A percentile compares a stretch with the other conserved stretches of the same genome.
These are phyloP conservation scores for Tricholoma hemisulphureum DNA, from an alignment of 768 basidiomycete species.

Conservation along the genomic window DNA sequence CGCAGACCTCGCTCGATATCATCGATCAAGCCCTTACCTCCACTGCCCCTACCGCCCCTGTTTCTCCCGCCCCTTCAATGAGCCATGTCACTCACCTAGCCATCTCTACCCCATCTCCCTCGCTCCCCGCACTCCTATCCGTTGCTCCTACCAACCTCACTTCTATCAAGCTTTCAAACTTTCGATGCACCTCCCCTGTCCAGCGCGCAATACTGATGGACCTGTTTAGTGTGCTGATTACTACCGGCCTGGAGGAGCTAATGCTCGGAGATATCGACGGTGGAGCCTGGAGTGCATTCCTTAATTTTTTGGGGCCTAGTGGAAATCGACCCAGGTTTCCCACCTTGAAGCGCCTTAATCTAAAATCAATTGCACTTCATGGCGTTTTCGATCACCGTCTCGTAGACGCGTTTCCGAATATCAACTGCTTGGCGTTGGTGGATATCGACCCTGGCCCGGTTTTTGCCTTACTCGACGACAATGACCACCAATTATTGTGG, in stretches of 20 bases:
- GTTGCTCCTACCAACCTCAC: neutral
- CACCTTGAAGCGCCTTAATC: neutral
- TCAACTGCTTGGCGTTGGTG: neutral
- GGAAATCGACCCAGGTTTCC: neutral
- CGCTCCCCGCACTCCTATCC: neutral
- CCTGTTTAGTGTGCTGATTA: neutral
- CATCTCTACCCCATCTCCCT: neutral
- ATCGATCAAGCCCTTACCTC: neutral
- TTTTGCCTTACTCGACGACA: neutral
- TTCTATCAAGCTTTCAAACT: neutral
- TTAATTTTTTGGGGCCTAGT: neutral
- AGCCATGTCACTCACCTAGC: neutral
- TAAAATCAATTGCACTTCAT: neutral
- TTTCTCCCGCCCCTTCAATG: neutral
- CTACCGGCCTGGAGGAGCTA: neutral
- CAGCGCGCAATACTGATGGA: neutral
- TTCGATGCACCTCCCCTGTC: neutral
- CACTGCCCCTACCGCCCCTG: neutral
- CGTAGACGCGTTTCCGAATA: neutral
- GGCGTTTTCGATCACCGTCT: neutral
- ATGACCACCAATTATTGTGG: neutral
- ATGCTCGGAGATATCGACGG: neutral
- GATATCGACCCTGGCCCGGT: neutral
- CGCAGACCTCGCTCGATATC: neutral
- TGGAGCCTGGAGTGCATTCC: neutral